A percentile compares a stretch with the other conserved stretches of the same genome.
Conservation (phyloP, 371 early-diverging fungal species). For the Zopfochytrium polystomum region DNA sequence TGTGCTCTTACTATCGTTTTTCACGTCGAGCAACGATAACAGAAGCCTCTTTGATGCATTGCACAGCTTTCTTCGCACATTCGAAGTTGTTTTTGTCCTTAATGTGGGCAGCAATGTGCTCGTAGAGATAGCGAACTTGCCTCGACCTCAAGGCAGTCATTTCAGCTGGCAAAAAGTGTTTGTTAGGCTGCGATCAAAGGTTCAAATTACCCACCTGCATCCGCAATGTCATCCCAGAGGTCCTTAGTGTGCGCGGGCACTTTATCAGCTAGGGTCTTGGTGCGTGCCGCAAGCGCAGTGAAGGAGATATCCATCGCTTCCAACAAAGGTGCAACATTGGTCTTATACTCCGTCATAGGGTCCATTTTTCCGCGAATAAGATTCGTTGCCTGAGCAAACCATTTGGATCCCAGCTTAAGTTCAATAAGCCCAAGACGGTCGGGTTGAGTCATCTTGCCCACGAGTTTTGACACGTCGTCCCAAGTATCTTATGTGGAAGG, state of each 20-base stretch:
- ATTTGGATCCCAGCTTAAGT: slow-evolving; percentile 17
- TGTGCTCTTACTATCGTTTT: slow-evolving; percentile 2
- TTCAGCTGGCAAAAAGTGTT: neutral
- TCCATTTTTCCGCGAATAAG: no score
- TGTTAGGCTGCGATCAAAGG: neutral
- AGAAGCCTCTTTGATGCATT: slow-evolving; percentile 9
- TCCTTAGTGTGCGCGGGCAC: slow-evolving; percentile 18
- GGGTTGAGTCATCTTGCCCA: slow-evolving; percentile 27
- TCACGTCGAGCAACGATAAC: slow-evolving; percentile 21
- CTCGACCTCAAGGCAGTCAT: slow-evolving; percentile 24
- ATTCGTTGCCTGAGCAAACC: slow-evolving; percentile 7
- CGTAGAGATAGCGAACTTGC: slow-evolving; percentile 20
- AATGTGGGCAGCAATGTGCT: slow-evolving; percentile 6
- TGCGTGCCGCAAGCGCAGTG: slow-evolving; percentile 8
- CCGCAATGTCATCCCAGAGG: slow-evolving; percentile 28
- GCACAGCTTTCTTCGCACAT: slow-evolving; percentile 14
- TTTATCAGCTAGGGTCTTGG: slow-evolving; percentile 10
- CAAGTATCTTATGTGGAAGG: slow-evolving; percentile 16
- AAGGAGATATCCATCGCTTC: slow-evolving; percentile 20
- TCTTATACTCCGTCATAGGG: slow-evolving; percentile 6
- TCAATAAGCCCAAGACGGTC: slow-evolving; percentile 26
- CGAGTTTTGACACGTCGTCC: slow-evolving; percentile 25
- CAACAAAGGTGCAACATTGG: slow-evolving; percentile 14
- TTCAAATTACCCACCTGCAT: slow-evolving; percentile 8
- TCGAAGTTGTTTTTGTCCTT: neutral